These are phyloP conservation scores for Ophiocordyceps unilateralis DNA, from an alignment of 2,329 filamentous ascomycete genomes.

Conservation along the genomic window DNA sequence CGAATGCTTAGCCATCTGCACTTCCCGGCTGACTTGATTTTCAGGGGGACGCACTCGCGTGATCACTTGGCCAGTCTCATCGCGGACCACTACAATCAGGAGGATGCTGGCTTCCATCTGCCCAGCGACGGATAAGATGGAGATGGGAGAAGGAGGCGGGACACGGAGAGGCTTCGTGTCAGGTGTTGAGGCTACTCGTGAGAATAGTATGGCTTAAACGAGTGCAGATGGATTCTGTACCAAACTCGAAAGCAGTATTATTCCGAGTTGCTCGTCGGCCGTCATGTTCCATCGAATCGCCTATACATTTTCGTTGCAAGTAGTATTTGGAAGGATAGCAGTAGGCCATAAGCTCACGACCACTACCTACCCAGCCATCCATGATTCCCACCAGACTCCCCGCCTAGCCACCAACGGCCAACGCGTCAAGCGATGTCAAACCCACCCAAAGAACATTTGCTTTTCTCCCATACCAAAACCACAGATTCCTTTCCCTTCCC, in stretches of 20 bases:
- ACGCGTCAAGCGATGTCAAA: not conserved
- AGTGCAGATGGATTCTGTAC: too few relatives aligned
- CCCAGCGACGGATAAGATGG: slow-evolving; percentile 10
- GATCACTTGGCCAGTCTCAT: slow-evolving; percentile 60
- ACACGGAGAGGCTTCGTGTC: too few relatives aligned
- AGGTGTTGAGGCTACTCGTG: too few relatives aligned
- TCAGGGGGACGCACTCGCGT: slow-evolving; percentile 47
- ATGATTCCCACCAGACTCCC: not conserved
- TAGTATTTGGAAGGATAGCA: not conserved
- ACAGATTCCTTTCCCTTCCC: not conserved
- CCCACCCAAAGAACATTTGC: too few relatives aligned
- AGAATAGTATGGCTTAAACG: too few relatives aligned
- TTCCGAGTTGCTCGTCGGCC: too few relatives aligned
- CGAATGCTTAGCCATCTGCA: not conserved
- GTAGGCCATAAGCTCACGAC: not conserved
- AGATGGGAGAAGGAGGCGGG: too few relatives aligned
- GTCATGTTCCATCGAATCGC: too few relatives aligned
- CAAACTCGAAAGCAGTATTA: too few relatives aligned
- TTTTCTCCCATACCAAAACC: not conserved
- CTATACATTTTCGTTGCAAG: too few relatives aligned
- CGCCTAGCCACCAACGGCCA: not conserved
- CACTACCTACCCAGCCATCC: not conserved
- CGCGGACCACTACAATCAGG: slow-evolving; percentile 56
- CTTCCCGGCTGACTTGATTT: not conserved
- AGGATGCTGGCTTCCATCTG: slow-evolving; percentile 48